Evolutionary conservation across 768 basidiomycete species (phyloP).

Genomic region (Lactarius hengduanensis): DNA sequence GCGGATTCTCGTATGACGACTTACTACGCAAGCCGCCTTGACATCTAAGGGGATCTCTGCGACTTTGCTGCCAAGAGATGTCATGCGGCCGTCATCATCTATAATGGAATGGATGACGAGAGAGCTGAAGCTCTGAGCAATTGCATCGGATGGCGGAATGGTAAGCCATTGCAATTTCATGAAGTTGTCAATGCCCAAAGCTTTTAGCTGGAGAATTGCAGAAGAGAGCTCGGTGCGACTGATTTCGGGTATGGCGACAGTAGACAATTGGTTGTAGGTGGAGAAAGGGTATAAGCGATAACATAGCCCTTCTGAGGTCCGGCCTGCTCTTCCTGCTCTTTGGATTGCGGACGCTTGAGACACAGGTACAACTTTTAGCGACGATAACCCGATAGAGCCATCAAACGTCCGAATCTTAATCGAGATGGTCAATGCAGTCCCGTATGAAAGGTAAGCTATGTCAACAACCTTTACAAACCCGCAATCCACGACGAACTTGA

Average conservation of each 20-base stretch:
- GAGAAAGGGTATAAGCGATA: slow-evolving; percentile 84
- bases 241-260: slow-evolving; percentile 84
- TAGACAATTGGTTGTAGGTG: slow-evolving; percentile 56
- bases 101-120: slow-evolving; percentile 81
- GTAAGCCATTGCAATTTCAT: slow-evolving; percentile 97
- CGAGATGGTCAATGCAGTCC: not conserved
- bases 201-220: slow-evolving; percentile 91
- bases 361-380: slow-evolving; percentile 77
- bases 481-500: slow-evolving; percentile 90
- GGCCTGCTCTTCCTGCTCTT: slow-evolving; percentile 91
- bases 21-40: slow-evolving; percentile 90
- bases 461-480: slow-evolving; percentile 86
- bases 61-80: slow-evolving; percentile 75
- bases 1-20: slow-evolving; percentile 27
- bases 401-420: slow-evolving; percentile 85
- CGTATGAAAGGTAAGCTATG: not conserved
- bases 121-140: slow-evolving; percentile 83
- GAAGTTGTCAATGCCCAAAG: slow-evolving; percentile 90
- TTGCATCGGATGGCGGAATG: slow-evolving; percentile 80
- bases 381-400: slow-evolving; percentile 79
- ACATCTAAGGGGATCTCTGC: slow-evolving; percentile 95
- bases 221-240: slow-evolving; percentile 88
- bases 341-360: slow-evolving; percentile 91
- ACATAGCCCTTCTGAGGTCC: slow-evolving; percentile 89
- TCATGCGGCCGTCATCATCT: slow-evolving; percentile 75